Evolutionary conservation across 139 green algal genomes (phyloP), one percentile per base, ranked within the genome.

Genomic region (Pseudopediastrum boryanum): DNA sequence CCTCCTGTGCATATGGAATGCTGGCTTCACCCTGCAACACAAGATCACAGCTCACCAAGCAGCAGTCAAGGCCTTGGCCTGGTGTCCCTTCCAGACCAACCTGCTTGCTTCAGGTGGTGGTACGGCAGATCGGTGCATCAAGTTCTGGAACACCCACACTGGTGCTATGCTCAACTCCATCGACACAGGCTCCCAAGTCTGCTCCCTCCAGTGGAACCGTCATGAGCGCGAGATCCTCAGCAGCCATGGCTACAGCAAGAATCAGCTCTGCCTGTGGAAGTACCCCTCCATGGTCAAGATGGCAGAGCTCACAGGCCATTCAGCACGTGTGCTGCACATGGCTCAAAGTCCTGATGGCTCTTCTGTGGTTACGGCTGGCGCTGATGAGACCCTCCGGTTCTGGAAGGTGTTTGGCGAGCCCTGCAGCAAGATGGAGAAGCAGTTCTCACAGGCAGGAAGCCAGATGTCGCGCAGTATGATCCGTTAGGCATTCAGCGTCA

Each of bases 231-330:
- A 99, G 92, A 89, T 99, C 75, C 93, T 98, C 36, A 94, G 82
- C 79, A 98, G 93, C 43, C 96, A 99, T 84, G 96, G 96, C n/a
- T 99, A 99, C 89, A 91, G 75, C 69, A 95, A 99, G 80, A 98
- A 99, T 86, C 95, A 99, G 86, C 90, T 97, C 64, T 89, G 93
- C 52, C 88, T 98, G 13, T 98, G 94, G 94, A 89, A 91, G 65
- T 97, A 97, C 78, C 94, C 94, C 3, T 88, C 70, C 70, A 91
- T 97, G 77, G 84, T 80, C 59, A 96, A 95, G 91, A 85, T 98
- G 56, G 94, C 93, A 5, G 98, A 97, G 70, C 86, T 99, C 31
- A 98, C 92, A 3, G 96, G 95, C 2, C 96, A 99, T 93, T 95
- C 95, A 3, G 84, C 95, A 77, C 83, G 96, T 21, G 96, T 98